Evolutionary conservation across 2,329 filamentous ascomycete genomes (phyloP), one percentile per base, ranked within the genome.

Genomic region (Fusarium oligoseptatum): DNA sequence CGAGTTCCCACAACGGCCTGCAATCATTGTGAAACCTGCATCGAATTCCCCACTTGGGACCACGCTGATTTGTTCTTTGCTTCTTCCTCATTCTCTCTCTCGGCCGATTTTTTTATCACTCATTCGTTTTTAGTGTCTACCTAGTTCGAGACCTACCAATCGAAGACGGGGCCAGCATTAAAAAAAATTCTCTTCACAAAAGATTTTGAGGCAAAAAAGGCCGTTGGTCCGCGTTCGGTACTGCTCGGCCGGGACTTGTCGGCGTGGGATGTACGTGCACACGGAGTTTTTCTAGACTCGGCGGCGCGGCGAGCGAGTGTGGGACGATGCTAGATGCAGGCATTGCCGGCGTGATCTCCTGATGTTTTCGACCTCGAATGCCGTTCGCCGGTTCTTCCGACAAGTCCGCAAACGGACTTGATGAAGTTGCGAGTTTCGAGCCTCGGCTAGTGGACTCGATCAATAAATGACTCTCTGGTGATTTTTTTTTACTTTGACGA

Each of bases 191-290:
- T 22, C 43, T 22, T 64, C 27, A 24, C 48, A 41, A 58, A 41
- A 36, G 45, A 41, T 60, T 67, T 22, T 58, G 50, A 56, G 62
- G 29, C 56, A 15, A 43, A 65, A 63, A 65, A 63, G 67, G 62
- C 64, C 65, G 62, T 69, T 69, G 73, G 71, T 60, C 71, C 68
- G 68, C 68, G 64, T 67, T 74, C 71, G 76, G 76, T 71, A 75
- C 58, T 76, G 77, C 68, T 74, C 72, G 73, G 77, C 76, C 74
- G 73, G 70, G 65, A 76, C 66, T 75, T 71, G 70, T 68, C 65
- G 71, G 62, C 62, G 68, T 67, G 61, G 57, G 22, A 48, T 48
- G 43, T 55, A 39, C 45, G 45, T 55, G 57, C 60, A 61, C 32
- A 64, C 67, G 58, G 71, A 24, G 60, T 66, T 60, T 64, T 67